phyloP scores from a whole-genome alignment of 2,329 filamentous ascomycete species.

The Botryotinia globosa region DNA sequence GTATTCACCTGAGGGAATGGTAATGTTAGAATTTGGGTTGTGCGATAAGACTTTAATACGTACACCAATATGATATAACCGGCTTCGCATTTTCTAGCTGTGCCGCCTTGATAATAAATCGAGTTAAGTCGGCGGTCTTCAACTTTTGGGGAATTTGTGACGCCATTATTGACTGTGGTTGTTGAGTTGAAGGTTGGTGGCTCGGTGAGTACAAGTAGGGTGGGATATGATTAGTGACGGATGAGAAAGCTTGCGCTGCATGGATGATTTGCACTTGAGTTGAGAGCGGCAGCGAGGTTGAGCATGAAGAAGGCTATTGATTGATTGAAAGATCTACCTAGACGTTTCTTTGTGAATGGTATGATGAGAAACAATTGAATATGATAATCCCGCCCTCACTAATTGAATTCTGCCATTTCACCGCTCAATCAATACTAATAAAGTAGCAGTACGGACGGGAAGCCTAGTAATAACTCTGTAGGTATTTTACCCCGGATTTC shows the following conservation, averaged over 20 bases:
- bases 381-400: background rate
- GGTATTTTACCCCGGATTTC: constrained; percentile 21
- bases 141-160: constrained; percentile 67
- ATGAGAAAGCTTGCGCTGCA: background rate
- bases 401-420: constrained; percentile 4
- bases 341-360: background rate
- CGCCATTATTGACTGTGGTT: constrained; percentile 57
- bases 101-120: constrained; percentile 77
- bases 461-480: background rate
- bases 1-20: constrained; percentile 68
- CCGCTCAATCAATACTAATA: background rate
- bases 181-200: background rate
- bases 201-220: background rate
- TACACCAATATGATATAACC: constrained; percentile 93
- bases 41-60: constrained; percentile 39
- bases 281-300: background rate
- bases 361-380: background rate
- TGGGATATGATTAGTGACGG: background rate
- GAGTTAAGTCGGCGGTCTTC: constrained; percentile 76
- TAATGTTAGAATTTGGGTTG: constrained; percentile 24
- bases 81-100: constrained; percentile 85
- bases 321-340: too few relatives aligned
- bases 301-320: background rate
- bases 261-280: background rate
- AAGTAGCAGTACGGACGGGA: background rate